Evolutionary conservation across 192 early-diverging fungal genomes (phyloP).

Genomic region (Rhizophagus prolifer): DNA sequence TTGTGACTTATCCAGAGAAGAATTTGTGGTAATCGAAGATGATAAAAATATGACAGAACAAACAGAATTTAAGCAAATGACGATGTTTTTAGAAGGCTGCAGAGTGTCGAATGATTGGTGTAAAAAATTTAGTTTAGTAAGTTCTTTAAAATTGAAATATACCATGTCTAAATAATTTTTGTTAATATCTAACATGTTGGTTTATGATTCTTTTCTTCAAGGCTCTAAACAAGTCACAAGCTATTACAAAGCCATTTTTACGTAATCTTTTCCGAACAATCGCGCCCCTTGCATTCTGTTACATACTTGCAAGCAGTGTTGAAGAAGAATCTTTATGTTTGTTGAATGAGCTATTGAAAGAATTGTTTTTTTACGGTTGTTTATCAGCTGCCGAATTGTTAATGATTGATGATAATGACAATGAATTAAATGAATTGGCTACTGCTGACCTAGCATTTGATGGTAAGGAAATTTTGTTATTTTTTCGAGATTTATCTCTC

Average conservation of each 20-base stretch:
- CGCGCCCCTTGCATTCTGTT: conserved; percentile 8
- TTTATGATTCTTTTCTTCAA: background rate
- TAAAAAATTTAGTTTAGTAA: conserved; percentile 3
- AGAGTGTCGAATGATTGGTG: conserved; percentile 3
- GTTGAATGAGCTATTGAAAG: background rate
- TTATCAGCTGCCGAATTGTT: conserved; percentile 6
- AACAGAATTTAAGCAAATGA: background rate
- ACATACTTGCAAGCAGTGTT: background rate
- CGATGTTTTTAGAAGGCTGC: conserved; percentile 8
- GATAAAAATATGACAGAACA: background rate
- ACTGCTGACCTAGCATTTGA: background rate
- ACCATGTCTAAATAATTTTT: background rate
- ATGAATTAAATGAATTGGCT: background rate
- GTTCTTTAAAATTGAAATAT: background rate
- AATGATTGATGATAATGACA: background rate
- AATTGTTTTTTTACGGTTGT: background rate
- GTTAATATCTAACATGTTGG: background rate
- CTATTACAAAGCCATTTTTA: background rate
- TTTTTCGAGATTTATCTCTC: background rate
- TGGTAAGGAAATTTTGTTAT: background rate
- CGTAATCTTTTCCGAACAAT: conserved; percentile 1
- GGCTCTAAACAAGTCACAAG: background rate
- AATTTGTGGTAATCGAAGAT: background rate
- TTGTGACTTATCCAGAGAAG: conserved; percentile 4
- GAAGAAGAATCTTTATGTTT: background rate